Base-by-base conservation (phyloP, 805 yeast genomes). In the Soucietia sequanensis region DNA sequence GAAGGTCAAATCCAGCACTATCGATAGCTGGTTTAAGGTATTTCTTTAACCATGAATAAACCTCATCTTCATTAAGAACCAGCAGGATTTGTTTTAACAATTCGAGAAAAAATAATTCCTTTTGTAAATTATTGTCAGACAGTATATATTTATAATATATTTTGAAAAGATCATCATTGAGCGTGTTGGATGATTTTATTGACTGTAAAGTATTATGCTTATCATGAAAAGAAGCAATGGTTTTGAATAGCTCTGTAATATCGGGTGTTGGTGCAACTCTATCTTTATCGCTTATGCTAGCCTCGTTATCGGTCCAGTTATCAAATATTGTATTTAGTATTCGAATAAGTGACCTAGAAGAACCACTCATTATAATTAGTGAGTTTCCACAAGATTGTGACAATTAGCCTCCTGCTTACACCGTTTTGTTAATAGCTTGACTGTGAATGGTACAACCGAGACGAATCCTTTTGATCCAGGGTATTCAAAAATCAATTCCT, bases 11-110 rank as follows among this genome's bases (percentile, higher is more conserved):
- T 2, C 84, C 81, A 0, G 82, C 80, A 23, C 83, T 75, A 45
- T 80, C 81, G 3, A 79, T 58, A 0, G 83, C 79, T 0, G 76
- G 74, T 9, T 60, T 59, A 9, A 70, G 47, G 38, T 76, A 70
- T 23, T 70, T 61, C 19, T 61, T 56, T 31, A 76, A 61, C 85
- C 86, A 81, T 25, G 62, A 51, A 15, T 50, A 42, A 7, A 74
- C 50, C 24, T 62, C 67, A 8, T 57, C 54, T 8, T 49, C 48
- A 18, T 47, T 49, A 4, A 68, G 51, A 13, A 55, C 58, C 2
- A 65, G 62, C 34, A 58, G 50, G 10, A 71, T 42, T 20, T 50
- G 50, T 2, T 44, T 48, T n/a, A 73, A 55, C 1, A 68, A 48
- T 30, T 63, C 65, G 16, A 73, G 39, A 38, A 73, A 75, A 20